phyloP scores from a whole-genome alignment of 1,284 basidiomycete species.

The Rhodotorula sp. region DNA sequence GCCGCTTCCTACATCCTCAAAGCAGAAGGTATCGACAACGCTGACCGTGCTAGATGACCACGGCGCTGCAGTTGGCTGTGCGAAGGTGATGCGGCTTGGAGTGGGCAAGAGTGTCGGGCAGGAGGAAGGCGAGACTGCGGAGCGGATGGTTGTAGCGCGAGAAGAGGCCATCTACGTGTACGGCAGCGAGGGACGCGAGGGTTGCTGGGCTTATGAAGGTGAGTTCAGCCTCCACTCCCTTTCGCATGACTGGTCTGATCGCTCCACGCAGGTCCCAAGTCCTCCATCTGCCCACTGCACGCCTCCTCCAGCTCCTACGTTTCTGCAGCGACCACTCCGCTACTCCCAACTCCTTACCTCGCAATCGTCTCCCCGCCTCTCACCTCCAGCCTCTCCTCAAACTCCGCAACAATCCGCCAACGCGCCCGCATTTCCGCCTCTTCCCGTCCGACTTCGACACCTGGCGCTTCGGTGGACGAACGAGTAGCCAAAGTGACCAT shows the following conservation, averaged over 20 bases:
- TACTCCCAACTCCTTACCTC: constrained; percentile 60
- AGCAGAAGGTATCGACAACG: constrained; percentile 46
- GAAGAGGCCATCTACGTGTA: constrained; percentile 92
- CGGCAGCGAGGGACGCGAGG: constrained; percentile 75
- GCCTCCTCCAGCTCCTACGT: background rate
- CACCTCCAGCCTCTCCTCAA: constrained; percentile 62
- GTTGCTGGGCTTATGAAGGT: constrained; percentile 90
- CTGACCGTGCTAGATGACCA: constrained; percentile 77
- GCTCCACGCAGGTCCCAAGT: constrained; percentile 50
- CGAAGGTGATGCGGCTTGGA: constrained; percentile 68
- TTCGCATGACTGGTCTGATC: constrained; percentile 9
- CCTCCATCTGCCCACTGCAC: constrained; percentile 54
- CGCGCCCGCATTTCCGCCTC: constrained; percentile 57
- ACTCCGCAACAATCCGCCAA: constrained; percentile 72
- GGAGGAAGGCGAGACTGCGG: constrained; percentile 13
- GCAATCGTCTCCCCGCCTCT: constrained; percentile 86
- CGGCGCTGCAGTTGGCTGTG: constrained; percentile 79
- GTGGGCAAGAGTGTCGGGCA: constrained; percentile 35
- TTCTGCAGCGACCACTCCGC: constrained; percentile 42
- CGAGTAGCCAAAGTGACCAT: constrained; percentile 84
- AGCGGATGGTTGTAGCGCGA: constrained; percentile 75
- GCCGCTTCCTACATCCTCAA: constrained; percentile 57
- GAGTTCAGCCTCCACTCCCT: constrained; percentile 10
- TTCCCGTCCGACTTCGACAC: background rate
- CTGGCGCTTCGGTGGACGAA: constrained; percentile 47